These are phyloP conservation scores for Penicillium lividum DNA, from an alignment of 495 filamentous ascomycete species.

Conservation along the genomic window DNA sequence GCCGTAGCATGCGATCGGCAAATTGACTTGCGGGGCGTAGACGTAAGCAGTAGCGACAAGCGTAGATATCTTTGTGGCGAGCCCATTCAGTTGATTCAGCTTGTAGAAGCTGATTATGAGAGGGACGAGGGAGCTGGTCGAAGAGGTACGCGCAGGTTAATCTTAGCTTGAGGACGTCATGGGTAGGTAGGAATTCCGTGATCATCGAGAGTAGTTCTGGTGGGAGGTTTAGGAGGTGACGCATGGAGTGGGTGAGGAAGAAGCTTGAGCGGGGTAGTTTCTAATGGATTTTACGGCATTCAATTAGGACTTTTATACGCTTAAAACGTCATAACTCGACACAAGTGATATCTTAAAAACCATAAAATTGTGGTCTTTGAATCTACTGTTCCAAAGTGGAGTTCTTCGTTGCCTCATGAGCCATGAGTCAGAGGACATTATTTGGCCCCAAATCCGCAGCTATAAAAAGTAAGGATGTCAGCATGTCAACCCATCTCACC, in stretches of 20 bases:
- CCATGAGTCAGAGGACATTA: not conserved
- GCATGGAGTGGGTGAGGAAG: conserved; percentile 7
- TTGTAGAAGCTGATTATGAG: conserved; percentile 29
- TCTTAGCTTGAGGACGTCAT: conserved; percentile 56
- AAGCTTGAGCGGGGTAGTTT: not conserved
- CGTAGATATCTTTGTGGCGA: conserved; percentile 28
- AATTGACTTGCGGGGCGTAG: conserved; percentile 31
- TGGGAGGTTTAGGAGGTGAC: conserved; percentile 49
- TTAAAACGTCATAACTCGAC: too few relatives aligned
- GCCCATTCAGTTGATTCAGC: conserved; percentile 31
- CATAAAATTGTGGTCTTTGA: not conserved
- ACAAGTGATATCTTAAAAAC: not conserved
- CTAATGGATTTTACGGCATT: too few relatives aligned
- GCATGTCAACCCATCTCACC: not conserved
- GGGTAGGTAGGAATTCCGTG: conserved; percentile 53
- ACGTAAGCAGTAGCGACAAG: conserved; percentile 42
- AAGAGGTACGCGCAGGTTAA: conserved; percentile 42
- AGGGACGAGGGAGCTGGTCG: conserved; percentile 24
- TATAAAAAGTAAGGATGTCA: not conserved
- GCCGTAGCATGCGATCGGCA: conserved; percentile 35
- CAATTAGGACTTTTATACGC: too few relatives aligned
- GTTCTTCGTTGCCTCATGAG: not conserved
- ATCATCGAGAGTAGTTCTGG: conserved; percentile 59
- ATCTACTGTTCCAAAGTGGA: not conserved
- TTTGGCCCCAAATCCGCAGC: not conserved